Evolutionary conservation across 306 rosid species (phyloP).

Genomic region (Hippophae gyantsensis): DNA sequence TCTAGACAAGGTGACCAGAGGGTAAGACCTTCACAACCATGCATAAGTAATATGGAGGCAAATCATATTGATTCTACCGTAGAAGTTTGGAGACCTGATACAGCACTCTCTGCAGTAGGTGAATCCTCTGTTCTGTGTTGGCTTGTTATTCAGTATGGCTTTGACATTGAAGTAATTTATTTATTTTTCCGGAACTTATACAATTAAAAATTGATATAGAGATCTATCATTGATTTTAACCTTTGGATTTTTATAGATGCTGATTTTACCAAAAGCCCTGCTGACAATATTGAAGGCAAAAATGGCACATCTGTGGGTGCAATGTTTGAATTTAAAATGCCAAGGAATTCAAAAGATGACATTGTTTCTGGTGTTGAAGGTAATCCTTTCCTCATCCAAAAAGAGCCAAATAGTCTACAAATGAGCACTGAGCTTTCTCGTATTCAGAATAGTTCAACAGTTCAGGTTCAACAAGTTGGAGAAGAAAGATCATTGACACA

Average conservation of each 20-base stretch:
- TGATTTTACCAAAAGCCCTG: slow-evolving; percentile 14
- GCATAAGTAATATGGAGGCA: slow-evolving; percentile 20
- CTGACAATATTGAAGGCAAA: slow-evolving; percentile 24
- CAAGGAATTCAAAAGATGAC: slow-evolving; percentile 15
- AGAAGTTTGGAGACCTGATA: slow-evolving; percentile 15
- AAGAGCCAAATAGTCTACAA: slow-evolving; percentile 18
- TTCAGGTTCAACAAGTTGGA: slow-evolving; percentile 17
- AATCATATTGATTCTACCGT: slow-evolving; percentile 20
- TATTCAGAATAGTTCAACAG: slow-evolving; percentile 21
- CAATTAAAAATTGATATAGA: neutral
- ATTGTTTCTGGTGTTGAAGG: slow-evolving; percentile 12
- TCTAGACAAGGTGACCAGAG: slow-evolving; percentile 24
- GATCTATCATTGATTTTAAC: slow-evolving; percentile 15
- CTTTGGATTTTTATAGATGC: slow-evolving; percentile 21
- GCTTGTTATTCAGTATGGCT: slow-evolving; percentile 1
- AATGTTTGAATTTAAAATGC: slow-evolving; percentile 16
- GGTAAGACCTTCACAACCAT: slow-evolving; percentile 16
- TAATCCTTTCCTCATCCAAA: slow-evolving; percentile 17
- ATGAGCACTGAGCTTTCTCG: slow-evolving; percentile 13
- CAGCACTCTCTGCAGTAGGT: slow-evolving; percentile 21
- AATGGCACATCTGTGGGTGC: slow-evolving; percentile 24
- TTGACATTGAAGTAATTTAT: neutral
- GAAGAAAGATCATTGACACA: slow-evolving; percentile 30
- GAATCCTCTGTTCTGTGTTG: slow-evolving; percentile 17
- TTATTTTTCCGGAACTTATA: slow-evolving; percentile 1